These are phyloP conservation scores for Apiotrichum sp. DNA, from an alignment of 1,284 basidiomycete genomes.

Conservation along the genomic window DNA sequence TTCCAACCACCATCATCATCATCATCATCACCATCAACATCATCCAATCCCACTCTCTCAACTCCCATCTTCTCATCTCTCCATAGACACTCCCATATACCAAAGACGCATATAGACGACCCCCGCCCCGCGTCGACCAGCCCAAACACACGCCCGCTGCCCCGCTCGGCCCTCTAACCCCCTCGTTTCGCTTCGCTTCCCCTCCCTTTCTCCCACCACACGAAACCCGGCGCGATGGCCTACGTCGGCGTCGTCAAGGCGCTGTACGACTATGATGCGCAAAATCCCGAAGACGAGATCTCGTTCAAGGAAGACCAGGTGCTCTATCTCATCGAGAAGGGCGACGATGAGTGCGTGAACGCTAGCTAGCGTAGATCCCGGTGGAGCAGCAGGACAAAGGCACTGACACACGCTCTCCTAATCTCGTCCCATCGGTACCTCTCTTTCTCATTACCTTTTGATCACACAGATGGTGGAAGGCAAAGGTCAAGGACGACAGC, in stretches of 20 bases:
- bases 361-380: background rate
- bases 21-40: too few relatives aligned
- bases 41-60: too few relatives aligned
- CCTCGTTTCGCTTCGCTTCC: background rate
- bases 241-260: slow-evolving; percentile 59
- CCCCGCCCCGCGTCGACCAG: too few relatives aligned
- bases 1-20: too few relatives aligned
- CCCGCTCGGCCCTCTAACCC: background rate
- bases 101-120: too few relatives aligned
- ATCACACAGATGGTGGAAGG: slow-evolving; percentile 80
- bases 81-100: too few relatives aligned
- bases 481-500: slow-evolving; percentile 67
- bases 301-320: slow-evolving; percentile 83
- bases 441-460: background rate
- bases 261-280: slow-evolving; percentile 89
- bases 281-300: slow-evolving; percentile 77
- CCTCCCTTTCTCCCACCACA: background rate
- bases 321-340: slow-evolving; percentile 76
- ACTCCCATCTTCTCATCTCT: too few relatives aligned
- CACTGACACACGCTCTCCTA: background rate
- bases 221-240: slow-evolving; percentile 31
- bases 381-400: background rate
- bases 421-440: background rate
- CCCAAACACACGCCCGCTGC: too few relatives aligned
- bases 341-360: slow-evolving; percentile 75